Evolutionary conservation across 148 eudicot genomes (phyloP), one percentile per base, ranked within the genome.

Genomic region (Silene latifolia): DNA sequence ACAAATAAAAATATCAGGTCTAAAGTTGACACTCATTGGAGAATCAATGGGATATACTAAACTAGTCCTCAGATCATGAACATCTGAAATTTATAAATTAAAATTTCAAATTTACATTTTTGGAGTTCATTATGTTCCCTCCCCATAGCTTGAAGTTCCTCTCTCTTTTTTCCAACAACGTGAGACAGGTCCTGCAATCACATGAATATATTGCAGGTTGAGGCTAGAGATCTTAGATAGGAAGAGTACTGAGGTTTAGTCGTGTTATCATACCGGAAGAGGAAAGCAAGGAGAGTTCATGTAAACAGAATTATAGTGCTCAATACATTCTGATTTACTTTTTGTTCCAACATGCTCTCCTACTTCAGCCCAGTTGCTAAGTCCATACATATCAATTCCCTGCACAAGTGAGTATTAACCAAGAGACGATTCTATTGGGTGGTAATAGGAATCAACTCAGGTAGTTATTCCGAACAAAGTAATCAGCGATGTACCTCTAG

Each of bases 281-380:
- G 98, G 99, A 85, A 92, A 96, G 84, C 96, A 90, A 62, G 93
- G 96, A 23, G 99, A 95, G 75, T 88, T 83, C 93, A 95, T 88
- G 80, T 92, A 95, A 74, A 87, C 77, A 20, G 78, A 78, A 69
- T 90, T 77, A 78, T 89, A 95, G 74, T 95, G 99, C 44, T 84
- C 88, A 79, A 92, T 85, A 67, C 99, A 95, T 32, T 89, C 89
- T 69, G 86, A 71, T 87, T 85, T 95, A 85, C 89, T 88, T 88
- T 95, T 95, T 12, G 96, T 90, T 80, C 98, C 99, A 66, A 95
- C 99, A 82, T 93, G 98, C 80, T 93, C 96, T 70, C 96, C 98
- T 54, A 93, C 93, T 89, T 90, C 98, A 56, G 80, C 74, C 98
- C 96, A 93, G 74, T 90, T 90, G 72, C 90, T 86, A 18, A 93